Conservation (phyloP, 2,329 filamentous ascomycete genomes). For the Fonsecaea erecta region DNA sequence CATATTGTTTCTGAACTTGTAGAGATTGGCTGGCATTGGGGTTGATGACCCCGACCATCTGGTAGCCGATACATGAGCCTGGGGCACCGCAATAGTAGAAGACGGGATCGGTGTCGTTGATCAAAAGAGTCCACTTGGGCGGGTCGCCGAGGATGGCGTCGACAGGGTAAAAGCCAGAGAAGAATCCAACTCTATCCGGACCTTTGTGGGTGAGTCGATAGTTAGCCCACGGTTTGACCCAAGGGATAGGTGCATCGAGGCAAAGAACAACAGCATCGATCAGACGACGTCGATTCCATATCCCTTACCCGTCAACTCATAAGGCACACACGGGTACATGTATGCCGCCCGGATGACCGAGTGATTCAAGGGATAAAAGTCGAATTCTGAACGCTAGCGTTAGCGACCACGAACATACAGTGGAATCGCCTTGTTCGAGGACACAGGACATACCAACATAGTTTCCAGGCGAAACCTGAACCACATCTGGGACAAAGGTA, state of each 20-base stretch:
- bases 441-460: slow-evolving; percentile 10
- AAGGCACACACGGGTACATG: slow-evolving; percentile 66
- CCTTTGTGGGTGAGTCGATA: slow-evolving; percentile 40
- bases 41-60: slow-evolving; percentile 80
- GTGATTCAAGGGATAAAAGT: slow-evolving; percentile 67
- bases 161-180: slow-evolving; percentile 56
- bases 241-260: background rate
- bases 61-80: slow-evolving; percentile 65
- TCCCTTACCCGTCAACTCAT: slow-evolving; percentile 45
- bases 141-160: slow-evolving; percentile 53
- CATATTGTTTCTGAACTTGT: slow-evolving; percentile 30
- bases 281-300: no score
- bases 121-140: slow-evolving; percentile 47
- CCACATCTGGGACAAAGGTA: slow-evolving; percentile 36
- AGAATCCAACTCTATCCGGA: slow-evolving; percentile 58
- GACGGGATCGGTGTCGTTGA: slow-evolving; percentile 67
- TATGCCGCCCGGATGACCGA: slow-evolving; percentile 67
- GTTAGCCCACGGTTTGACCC: background rate
- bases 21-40: slow-evolving; percentile 45
- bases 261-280: background rate
- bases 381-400: slow-evolving; percentile 46
- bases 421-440: background rate
- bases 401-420: background rate
- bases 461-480: slow-evolving; percentile 31
- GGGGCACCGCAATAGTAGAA: slow-evolving; percentile 74